Percentiles rank a stretch among this genome's conserved stretches.
Conservation (phyloP, 1,139 yeast genomes). For the Kodamaea sp. region DNA sequence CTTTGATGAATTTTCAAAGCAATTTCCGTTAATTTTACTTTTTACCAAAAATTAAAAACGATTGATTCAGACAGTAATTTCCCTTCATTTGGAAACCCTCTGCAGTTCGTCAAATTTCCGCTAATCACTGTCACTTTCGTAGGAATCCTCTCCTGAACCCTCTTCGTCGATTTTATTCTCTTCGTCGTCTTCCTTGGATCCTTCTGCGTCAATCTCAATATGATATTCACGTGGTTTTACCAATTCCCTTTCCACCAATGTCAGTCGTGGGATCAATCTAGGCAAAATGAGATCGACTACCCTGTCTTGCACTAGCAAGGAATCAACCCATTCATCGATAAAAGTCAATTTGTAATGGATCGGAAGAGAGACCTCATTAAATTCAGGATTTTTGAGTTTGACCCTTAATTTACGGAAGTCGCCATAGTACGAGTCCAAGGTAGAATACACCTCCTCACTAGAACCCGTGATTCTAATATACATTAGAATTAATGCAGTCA, state of each 20-base stretch:
- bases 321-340: conserved; percentile 66
- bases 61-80: too few species aligned
- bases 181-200: conserved; percentile 11
- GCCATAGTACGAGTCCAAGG: conserved; percentile 51
- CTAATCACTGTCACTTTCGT: conserved; percentile 30
- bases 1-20: too few species aligned
- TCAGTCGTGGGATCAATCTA: conserved; percentile 42
- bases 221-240: conserved; percentile 40
- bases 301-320: conserved; percentile 47
- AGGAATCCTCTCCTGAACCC: conserved; percentile 10
- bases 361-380: conserved; percentile 26
- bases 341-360: conserved; percentile 35
- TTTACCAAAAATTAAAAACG: too few species aligned
- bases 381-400: conserved; percentile 24
- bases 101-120: too few species aligned
- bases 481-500: conserved; percentile 60
- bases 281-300: conserved; percentile 66
- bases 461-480: conserved; percentile 48
- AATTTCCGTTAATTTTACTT: too few species aligned
- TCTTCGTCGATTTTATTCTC: conserved; percentile 9
- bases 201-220: conserved; percentile 20
- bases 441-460: conserved; percentile 45
- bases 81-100: too few species aligned
- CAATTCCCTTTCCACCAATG: conserved; percentile 40
- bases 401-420: conserved; percentile 56